Evolutionary conservation across 768 basidiomycete genomes (phyloP).

Genomic region (Agaricus blazei): DNA sequence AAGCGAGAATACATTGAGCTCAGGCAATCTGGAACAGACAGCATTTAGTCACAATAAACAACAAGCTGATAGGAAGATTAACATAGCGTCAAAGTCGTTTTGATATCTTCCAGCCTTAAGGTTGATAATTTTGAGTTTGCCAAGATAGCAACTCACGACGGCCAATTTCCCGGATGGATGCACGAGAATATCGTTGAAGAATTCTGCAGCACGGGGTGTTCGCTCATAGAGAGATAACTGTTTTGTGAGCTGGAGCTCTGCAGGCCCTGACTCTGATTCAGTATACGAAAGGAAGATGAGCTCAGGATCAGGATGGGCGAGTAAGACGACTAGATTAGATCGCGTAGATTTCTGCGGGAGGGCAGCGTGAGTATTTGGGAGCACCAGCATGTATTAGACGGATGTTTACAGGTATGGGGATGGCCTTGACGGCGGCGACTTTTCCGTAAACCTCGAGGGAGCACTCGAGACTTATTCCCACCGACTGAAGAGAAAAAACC

Average conservation of each 20-base stretch:
- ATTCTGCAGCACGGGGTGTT: constrained; percentile 59
- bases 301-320: constrained; percentile 74
- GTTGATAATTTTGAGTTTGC: constrained; percentile 61
- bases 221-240: constrained; percentile 53
- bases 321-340: constrained; percentile 58
- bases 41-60: background rate
- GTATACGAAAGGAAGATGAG: constrained; percentile 58
- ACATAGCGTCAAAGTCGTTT: constrained; percentile 64
- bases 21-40: constrained; percentile 42
- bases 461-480: constrained; percentile 58
- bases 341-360: constrained; percentile 26
- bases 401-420: constrained; percentile 47
- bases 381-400: constrained; percentile 2
- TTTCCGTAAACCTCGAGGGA: constrained; percentile 66
- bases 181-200: constrained; percentile 65
- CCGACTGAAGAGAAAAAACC: constrained; percentile 57
- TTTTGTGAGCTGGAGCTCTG: constrained; percentile 35
- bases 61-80: constrained; percentile 21
- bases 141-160: constrained; percentile 61
- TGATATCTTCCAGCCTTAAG: constrained; percentile 51
- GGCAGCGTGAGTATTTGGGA: constrained; percentile 6
- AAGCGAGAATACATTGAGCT: constrained; percentile 64
- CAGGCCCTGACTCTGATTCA: constrained; percentile 26
- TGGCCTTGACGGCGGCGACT: constrained; percentile 48
- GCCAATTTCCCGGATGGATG: constrained; percentile 57